These are phyloP conservation scores for Mycena rebaudengoi DNA, from an alignment of 768 basidiomycete species.

Conservation along the genomic window DNA sequence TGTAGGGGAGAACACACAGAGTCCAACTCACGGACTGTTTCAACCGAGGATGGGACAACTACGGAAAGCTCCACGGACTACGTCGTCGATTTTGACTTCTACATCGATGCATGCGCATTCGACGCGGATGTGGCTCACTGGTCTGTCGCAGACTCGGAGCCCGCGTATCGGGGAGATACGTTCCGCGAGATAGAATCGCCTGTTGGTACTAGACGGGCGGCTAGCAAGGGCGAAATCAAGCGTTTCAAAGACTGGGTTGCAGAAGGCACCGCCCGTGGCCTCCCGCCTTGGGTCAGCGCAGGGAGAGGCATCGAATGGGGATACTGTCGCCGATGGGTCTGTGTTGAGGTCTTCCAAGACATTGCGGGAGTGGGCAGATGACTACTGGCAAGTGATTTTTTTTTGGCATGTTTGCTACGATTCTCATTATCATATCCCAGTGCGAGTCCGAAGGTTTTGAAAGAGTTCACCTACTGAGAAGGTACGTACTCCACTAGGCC, in stretches of 20 bases:
- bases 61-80: slow-evolving; percentile 65
- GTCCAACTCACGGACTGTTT: slow-evolving; percentile 49
- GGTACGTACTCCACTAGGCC: slow-evolving; percentile 33
- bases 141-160: slow-evolving; percentile 69
- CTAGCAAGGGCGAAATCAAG: slow-evolving; percentile 52
- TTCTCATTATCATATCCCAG: slow-evolving; percentile 9
- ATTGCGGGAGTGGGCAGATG: slow-evolving; percentile 82
- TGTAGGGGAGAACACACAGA: slow-evolving; percentile 67
- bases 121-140: slow-evolving; percentile 58
- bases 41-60: slow-evolving; percentile 40
- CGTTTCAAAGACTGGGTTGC: slow-evolving; percentile 52
- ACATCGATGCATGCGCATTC: slow-evolving; percentile 59
- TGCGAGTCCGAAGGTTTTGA: slow-evolving; percentile 70
- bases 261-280: slow-evolving; percentile 56
- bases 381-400: slow-evolving; percentile 66
- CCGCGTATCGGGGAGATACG: slow-evolving; percentile 72
- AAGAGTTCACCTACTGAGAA: slow-evolving; percentile 81
- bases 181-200: slow-evolving; percentile 59
- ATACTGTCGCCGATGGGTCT: slow-evolving; percentile 22
- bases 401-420: background rate
- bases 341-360: slow-evolving; percentile 65
- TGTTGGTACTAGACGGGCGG: slow-evolving; percentile 46
- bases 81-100: slow-evolving; percentile 76
- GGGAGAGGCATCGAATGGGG: slow-evolving; percentile 28
- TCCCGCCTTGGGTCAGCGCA: slow-evolving; percentile 54